Conservation (phyloP, 768 basidiomycete species). For the Mycena epipterygia region DNA sequence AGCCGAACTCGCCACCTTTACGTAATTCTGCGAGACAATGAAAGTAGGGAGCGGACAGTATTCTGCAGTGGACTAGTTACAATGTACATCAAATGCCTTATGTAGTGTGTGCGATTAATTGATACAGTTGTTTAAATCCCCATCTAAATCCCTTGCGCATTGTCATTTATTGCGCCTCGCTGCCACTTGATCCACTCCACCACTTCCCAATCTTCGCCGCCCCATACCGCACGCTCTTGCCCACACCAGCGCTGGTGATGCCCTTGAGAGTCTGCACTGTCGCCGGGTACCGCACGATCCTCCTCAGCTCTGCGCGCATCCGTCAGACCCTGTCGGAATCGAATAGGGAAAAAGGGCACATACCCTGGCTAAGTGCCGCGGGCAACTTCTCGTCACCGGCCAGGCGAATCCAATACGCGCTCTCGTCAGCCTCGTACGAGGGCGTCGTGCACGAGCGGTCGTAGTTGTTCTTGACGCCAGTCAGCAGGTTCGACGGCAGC, state of each 20-base stretch:
- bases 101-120: conserved; percentile 26
- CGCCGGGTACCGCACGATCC: conserved; percentile 87
- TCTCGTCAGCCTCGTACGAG: conserved; percentile 73
- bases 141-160: conserved; percentile 29
- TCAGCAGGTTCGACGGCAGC: conserved; percentile 78
- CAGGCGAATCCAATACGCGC: conserved; percentile 79
- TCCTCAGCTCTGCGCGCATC: conserved; percentile 70
- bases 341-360: conserved; percentile 27
- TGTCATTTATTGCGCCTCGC: conserved; percentile 2
- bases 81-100: conserved; percentile 12
- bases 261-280: conserved; percentile 90
- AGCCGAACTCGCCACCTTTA: too few species aligned
- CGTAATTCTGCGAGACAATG: too few species aligned
- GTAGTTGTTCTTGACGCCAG: conserved; percentile 67
- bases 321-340: not conserved
- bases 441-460: conserved; percentile 49
- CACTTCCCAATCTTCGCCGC: conserved; percentile 88
- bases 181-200: conserved; percentile 63
- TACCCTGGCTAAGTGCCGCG: conserved; percentile 67
- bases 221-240: conserved; percentile 84
- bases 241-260: conserved; percentile 82
- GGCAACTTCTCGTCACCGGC: conserved; percentile 75
- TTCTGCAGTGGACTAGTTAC: not conserved
- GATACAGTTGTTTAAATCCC: conserved; percentile 30
- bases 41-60: not conserved